Evolutionary conservation across 148 eudicot genomes (phyloP).

Genomic region (Diospyros kaki): DNA sequence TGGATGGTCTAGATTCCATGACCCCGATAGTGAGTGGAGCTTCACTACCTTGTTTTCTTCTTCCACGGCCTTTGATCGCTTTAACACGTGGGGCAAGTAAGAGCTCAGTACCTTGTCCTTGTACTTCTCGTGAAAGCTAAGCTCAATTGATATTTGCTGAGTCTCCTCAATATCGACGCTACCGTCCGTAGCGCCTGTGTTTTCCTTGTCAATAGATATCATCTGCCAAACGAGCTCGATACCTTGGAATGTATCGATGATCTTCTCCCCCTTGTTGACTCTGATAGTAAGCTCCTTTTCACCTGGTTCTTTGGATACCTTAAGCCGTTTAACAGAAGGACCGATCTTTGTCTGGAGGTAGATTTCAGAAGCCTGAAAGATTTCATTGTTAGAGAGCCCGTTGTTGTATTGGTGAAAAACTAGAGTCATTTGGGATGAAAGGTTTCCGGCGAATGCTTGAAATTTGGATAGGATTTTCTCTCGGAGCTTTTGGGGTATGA

Average conservation of each 20-base stretch:
- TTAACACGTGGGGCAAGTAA: constrained; percentile 10
- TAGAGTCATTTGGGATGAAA: constrained; percentile 1
- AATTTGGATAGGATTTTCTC: constrained; percentile 7
- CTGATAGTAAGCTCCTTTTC: too few relatives aligned
- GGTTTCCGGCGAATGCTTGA: not conserved
- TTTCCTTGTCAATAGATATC: not conserved
- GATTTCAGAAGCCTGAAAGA: too few relatives aligned
- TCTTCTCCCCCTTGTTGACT: too few relatives aligned
- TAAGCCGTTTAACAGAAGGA: too few relatives aligned
- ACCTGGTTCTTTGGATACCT: too few relatives aligned
- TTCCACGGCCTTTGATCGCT: constrained; percentile 2
- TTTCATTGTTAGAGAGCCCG: too few relatives aligned
- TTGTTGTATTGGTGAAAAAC: constrained; percentile 2
- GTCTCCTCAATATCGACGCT: too few relatives aligned
- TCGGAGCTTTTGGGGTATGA: constrained; percentile 7
- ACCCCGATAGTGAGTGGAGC: not conserved
- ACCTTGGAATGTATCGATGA: not conserved
- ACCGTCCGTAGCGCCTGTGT: not conserved
- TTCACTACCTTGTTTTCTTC: constrained; percentile 8
- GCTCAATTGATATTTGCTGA: constrained; percentile 7
- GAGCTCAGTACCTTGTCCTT: constrained; percentile 3
- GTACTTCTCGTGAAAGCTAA: constrained; percentile 10
- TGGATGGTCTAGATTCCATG: constrained; percentile 18
- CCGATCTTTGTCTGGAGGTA: too few relatives aligned
- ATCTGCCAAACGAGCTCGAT: constrained; percentile 7